phyloP scores from a whole-genome alignment of 2,329 filamentous ascomycete species.

The Diaporthe capsici region DNA sequence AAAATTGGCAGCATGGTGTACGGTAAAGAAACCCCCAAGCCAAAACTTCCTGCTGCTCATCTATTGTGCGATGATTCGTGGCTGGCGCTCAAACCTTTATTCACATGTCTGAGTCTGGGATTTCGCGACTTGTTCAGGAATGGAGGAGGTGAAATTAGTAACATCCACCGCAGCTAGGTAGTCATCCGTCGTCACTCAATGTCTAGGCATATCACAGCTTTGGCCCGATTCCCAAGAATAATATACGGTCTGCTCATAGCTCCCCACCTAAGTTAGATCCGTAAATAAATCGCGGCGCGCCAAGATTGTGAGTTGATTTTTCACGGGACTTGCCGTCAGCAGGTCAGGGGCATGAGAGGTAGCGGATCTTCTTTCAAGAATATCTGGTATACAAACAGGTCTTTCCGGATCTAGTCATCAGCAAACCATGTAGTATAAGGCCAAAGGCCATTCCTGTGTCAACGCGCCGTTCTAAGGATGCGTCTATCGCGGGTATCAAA shows the following conservation, averaged over 20 bases:
- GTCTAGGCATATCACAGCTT: background rate
- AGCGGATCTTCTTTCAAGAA: background rate
- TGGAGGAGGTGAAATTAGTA: background rate
- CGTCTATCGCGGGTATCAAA: conserved; percentile 42
- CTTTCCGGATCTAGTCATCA: conserved; percentile 34
- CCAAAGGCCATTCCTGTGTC: conserved; percentile 10
- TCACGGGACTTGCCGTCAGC: background rate
- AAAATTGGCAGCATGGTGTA: background rate
- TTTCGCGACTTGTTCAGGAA: background rate
- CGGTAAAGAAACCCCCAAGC: background rate
- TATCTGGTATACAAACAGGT: conserved; percentile 22
- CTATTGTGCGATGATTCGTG: too few relatives aligned
- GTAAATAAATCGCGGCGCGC: background rate
- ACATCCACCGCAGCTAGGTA: background rate
- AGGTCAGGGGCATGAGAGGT: too few relatives aligned
- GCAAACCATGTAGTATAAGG: conserved; percentile 21
- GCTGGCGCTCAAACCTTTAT: too few relatives aligned
- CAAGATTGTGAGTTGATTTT: too few relatives aligned
- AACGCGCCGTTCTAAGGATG: conserved; percentile 40
- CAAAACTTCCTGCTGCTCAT: too few relatives aligned
- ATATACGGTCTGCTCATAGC: background rate
- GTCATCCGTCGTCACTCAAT: background rate
- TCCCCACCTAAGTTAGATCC: background rate
- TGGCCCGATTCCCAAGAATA: background rate
- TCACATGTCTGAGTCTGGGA: background rate